phyloP scores from a whole-genome alignment of 257 asterid species.

The Catharanthus roseus region DNA sequence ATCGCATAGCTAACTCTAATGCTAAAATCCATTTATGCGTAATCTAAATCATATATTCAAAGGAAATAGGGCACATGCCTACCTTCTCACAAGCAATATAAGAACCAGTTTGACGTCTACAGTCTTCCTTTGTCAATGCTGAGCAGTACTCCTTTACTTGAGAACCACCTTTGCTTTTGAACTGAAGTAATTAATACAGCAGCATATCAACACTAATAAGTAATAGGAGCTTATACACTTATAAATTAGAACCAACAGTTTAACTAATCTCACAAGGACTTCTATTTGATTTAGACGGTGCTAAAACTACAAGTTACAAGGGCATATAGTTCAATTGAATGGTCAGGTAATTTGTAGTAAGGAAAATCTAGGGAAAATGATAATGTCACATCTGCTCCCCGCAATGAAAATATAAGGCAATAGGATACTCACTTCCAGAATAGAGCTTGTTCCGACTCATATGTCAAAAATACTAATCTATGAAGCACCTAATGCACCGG shows the following conservation, averaged over 20 bases:
- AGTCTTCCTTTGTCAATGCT: constrained; percentile 94
- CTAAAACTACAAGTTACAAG: not conserved
- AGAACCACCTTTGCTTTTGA: constrained; percentile 96
- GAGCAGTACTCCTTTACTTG: constrained; percentile 93
- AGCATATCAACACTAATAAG: not conserved
- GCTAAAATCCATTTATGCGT: not conserved
- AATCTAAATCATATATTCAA: not conserved
- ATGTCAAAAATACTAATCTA: not conserved
- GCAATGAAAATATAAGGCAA: not conserved
- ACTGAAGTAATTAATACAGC: constrained; percentile 38
- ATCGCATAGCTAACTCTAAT: not conserved
- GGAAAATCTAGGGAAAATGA: not conserved
- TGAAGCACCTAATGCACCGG: not conserved
- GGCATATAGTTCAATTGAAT: not conserved
- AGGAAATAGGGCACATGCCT: constrained; percentile 8
- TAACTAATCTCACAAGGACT: not conserved
- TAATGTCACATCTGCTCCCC: not conserved
- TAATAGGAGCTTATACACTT: not conserved
- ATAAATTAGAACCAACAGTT: not conserved
- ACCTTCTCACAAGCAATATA: constrained; percentile 95
- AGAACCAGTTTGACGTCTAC: constrained; percentile 82
- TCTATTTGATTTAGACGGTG: not conserved
- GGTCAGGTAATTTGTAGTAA: not conserved
- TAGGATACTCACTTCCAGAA: not conserved
- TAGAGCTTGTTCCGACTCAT: not conserved